Conservation (phyloP, 192 early-diverging fungal genomes). For the Linderina pennispora region DNA sequence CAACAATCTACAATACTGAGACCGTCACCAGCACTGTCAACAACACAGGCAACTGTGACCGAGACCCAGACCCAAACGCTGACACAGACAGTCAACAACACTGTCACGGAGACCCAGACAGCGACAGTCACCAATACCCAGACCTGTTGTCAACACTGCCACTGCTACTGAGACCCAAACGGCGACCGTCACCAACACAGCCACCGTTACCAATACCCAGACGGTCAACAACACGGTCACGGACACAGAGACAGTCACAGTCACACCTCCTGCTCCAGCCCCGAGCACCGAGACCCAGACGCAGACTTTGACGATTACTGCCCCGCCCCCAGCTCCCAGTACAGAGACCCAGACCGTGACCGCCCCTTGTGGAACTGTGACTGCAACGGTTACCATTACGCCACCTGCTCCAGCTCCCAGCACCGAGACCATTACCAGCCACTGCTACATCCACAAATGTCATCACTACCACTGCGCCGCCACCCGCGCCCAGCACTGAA, state of each 20-base stretch:
- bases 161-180: conserved; percentile 5
- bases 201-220: not conserved
- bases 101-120: conserved; percentile 15
- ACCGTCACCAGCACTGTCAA: not conserved
- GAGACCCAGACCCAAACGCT: conserved; percentile 7
- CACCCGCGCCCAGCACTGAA: not conserved
- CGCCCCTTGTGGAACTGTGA: too few relatives aligned
- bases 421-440: too few relatives aligned
- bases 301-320: conserved; percentile 8
- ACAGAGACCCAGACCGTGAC: not conserved
- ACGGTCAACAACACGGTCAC: too few relatives aligned
- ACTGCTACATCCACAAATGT: too few relatives aligned
- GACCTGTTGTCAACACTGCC: not conserved
- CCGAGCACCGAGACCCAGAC: not conserved
- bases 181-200: not conserved
- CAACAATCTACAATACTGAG: too few relatives aligned
- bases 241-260: conserved; percentile 9
- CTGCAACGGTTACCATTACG: conserved; percentile 6
- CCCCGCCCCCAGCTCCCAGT: not conserved
- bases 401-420: conserved; percentile 7
- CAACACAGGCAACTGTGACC: conserved; percentile 2
- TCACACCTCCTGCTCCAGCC: conserved; percentile 7
- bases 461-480: conserved; percentile 1
- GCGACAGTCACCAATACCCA: conserved; percentile 16
- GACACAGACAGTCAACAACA: conserved; percentile 12